Evolutionary conservation across 805 yeast genomes (phyloP).

Genomic region (Saccharomycopsis fermentans): DNA sequence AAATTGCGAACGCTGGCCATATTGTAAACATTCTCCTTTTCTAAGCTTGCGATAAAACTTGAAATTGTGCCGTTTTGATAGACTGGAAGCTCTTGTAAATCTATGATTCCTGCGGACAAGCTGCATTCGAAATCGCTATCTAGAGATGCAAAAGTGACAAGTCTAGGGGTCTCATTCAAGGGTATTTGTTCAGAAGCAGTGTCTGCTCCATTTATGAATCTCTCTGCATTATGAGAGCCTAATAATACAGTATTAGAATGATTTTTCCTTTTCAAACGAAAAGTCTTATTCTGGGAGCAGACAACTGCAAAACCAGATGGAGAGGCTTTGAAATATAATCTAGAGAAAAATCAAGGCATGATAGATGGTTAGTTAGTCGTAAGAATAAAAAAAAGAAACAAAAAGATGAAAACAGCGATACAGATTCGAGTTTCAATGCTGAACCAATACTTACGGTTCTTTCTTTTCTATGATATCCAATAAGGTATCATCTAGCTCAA

Average conservation of each 20-base stretch:
- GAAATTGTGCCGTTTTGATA: constrained; percentile 26
- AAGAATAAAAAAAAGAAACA: not conserved
- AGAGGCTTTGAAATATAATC: constrained; percentile 28
- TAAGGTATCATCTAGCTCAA: constrained; percentile 11
- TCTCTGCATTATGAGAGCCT: constrained; percentile 14
- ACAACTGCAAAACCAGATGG: constrained; percentile 39
- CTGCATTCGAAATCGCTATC: constrained; percentile 31
- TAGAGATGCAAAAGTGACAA: constrained; percentile 28
- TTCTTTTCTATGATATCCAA: constrained; percentile 8
- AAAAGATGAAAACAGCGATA: not conserved
- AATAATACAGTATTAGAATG: constrained; percentile 80
- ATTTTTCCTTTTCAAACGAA: constrained; percentile 62
- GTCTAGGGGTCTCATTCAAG: constrained; percentile 18
- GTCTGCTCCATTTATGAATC: not conserved
- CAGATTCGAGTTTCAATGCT: not conserved
- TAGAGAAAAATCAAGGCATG: not conserved
- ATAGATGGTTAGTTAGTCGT: not conserved
- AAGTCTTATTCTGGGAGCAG: constrained; percentile 50
- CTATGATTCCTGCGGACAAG: constrained; percentile 25
- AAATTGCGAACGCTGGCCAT: constrained; percentile 27
- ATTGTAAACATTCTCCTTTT: not conserved
- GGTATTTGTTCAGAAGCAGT: not conserved
- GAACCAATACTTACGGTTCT: constrained; percentile 4
- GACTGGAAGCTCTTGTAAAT: constrained; percentile 27
- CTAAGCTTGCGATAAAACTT: not conserved